These are phyloP conservation scores for Suillus luteus DNA, from an alignment of 768 basidiomycete genomes.

Conservation along the genomic window DNA sequence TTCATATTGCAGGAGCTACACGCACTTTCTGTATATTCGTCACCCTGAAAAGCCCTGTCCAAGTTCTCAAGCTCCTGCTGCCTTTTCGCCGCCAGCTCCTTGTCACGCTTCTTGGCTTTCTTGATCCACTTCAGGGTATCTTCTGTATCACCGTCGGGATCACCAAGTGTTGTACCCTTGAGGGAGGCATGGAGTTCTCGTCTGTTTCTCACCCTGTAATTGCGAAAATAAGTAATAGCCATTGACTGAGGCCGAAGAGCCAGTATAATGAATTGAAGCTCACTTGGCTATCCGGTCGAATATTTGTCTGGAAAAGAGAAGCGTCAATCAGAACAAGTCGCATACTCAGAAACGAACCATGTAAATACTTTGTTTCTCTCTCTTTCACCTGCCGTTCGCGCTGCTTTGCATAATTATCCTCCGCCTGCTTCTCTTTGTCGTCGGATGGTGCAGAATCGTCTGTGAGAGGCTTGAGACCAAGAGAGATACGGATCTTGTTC, in stretches of 20 bases:
- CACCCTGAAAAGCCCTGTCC: slow-evolving; percentile 71
- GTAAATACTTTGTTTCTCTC: slow-evolving; percentile 73
- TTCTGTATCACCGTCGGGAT: slow-evolving; percentile 75
- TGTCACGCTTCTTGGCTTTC: slow-evolving; percentile 86
- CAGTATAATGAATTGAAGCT: slow-evolving; percentile 45
- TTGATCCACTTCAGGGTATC: slow-evolving; percentile 91
- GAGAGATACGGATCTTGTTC: slow-evolving; percentile 91
- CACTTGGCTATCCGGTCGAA: slow-evolving; percentile 84
- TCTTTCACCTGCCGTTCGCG: slow-evolving; percentile 71
- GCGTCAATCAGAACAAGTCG: slow-evolving; percentile 24
- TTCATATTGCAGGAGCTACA: slow-evolving; percentile 12
- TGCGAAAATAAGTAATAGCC: slow-evolving; percentile 43
- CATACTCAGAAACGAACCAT: slow-evolving; percentile 22
- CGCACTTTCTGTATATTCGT: slow-evolving; percentile 88
- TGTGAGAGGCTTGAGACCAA: slow-evolving; percentile 91
- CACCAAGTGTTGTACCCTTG: slow-evolving; percentile 91
- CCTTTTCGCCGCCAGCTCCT: slow-evolving; percentile 81
- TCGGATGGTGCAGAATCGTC: slow-evolving; percentile 74
- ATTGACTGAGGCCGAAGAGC: slow-evolving; percentile 4
- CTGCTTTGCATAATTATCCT: slow-evolving; percentile 78
- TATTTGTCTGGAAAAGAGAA: slow-evolving; percentile 52
- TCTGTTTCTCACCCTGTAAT: slow-evolving; percentile 86
- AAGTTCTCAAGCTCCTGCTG: slow-evolving; percentile 82
- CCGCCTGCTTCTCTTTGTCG: slow-evolving; percentile 81
- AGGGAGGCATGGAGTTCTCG: slow-evolving; percentile 91